These are phyloP conservation scores for Colletotrichum falcatum DNA, from an alignment of 2,329 filamentous ascomycete genomes.

Conservation along the genomic window DNA sequence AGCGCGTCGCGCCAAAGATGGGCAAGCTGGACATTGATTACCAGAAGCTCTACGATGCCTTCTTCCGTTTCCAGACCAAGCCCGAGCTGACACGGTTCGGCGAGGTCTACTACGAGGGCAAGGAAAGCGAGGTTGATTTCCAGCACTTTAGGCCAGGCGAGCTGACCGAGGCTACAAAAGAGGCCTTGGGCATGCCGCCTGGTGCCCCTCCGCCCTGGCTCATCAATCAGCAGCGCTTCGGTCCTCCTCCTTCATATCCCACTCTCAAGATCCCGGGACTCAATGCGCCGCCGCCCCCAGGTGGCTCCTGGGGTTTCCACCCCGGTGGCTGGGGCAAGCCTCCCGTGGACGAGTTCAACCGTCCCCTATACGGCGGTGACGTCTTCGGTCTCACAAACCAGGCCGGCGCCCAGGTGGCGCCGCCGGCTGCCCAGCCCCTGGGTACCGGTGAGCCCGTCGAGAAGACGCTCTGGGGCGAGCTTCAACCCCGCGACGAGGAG, in stretches of 20 bases:
- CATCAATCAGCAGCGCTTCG: conserved; percentile 95
- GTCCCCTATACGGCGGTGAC: conserved; percentile 92
- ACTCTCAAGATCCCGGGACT: conserved; percentile 94
- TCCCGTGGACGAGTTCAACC: conserved; percentile 91
- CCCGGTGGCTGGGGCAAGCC: conserved; percentile 97
- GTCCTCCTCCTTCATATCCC: conserved; percentile 93
- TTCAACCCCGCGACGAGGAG: conserved; percentile 83
- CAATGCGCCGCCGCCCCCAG: conserved; percentile 90
- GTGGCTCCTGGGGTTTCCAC: conserved; percentile 93
- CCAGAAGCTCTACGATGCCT: conserved; percentile 97
- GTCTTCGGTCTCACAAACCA: conserved; percentile 81
- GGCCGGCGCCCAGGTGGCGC: conserved; percentile 50
- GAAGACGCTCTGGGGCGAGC: conserved; percentile 89
- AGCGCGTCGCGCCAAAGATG: conserved; percentile 94
- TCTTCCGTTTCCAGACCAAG: conserved; percentile 98
- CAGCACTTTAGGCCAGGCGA: conserved; percentile 92
- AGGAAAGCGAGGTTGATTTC: conserved; percentile 96
- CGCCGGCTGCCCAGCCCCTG: conserved; percentile 50
- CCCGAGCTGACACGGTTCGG: conserved; percentile 93
- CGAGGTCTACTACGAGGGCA: conserved; percentile 99
- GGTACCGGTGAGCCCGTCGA: conserved; percentile 82
- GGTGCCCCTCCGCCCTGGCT: conserved; percentile 96
- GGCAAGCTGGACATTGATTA: conserved; percentile 98
- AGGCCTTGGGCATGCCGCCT: conserved; percentile 92
- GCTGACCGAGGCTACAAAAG: conserved; percentile 87